phyloP scores from a whole-genome alignment of 108 stramenopile species.

The Phaeodactylum tricornutum region DNA sequence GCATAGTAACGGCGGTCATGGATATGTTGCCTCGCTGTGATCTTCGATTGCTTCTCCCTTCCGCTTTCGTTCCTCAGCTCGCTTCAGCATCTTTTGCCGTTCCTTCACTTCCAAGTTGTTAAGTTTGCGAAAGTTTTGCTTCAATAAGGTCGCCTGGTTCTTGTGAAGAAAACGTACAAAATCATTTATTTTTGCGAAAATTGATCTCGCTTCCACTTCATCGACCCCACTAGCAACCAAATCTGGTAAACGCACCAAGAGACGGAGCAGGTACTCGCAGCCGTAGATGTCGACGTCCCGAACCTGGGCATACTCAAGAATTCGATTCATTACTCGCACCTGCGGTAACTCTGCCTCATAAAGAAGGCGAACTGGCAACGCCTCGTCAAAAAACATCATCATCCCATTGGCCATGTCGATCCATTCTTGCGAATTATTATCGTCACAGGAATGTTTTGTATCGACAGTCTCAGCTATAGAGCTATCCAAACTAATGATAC shows the following conservation, averaged over 20 bases:
- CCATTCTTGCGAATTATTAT: conserved; percentile 24
- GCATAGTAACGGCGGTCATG: too few relatives aligned
- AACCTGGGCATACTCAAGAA: neutral
- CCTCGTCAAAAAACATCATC: conserved; percentile 54
- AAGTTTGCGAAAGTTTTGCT: too few relatives aligned
- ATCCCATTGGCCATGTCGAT: conserved; percentile 65
- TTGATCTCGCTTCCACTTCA: conserved; percentile 23
- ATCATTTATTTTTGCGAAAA: conserved; percentile 56
- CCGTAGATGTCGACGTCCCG: conserved; percentile 43
- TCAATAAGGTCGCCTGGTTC: conserved; percentile 40
- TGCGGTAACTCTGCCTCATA: conserved; percentile 49
- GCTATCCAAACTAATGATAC: neutral
- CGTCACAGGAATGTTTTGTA: neutral
- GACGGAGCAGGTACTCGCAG: conserved; percentile 50
- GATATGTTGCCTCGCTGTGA: too few relatives aligned
- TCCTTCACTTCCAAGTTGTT: too few relatives aligned
- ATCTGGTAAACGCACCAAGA: conserved; percentile 36
- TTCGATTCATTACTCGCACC: conserved; percentile 13
- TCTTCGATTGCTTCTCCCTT: too few relatives aligned
- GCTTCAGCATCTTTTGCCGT: too few relatives aligned
- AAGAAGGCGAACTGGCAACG: conserved; percentile 44
- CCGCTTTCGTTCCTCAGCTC: too few relatives aligned
- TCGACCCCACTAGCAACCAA: conserved; percentile 3
- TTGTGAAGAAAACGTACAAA: conserved; percentile 58
- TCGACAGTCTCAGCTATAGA: neutral